Percentiles rank a stretch among this genome's conserved stretches.
Evolutionary conservation across 2,329 filamentous ascomycete species (phyloP).

Genomic region (Ceratocystis harringtonii): DNA sequence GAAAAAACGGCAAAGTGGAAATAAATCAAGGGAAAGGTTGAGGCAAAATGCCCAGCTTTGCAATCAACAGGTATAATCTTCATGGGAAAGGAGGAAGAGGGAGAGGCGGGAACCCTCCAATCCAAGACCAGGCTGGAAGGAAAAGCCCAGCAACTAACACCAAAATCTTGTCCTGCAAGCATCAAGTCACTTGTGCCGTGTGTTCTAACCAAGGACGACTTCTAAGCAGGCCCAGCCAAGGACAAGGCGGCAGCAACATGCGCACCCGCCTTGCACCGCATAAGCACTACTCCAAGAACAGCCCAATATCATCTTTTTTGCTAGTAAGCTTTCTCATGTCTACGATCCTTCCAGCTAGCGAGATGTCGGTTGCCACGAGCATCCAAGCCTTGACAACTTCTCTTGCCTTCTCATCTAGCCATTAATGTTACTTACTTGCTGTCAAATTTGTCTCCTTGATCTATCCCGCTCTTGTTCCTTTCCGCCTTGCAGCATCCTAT

Average conservation of each 20-base stretch:
- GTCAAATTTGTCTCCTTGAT: neutral
- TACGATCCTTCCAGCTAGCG: neutral
- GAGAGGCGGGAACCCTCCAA: neutral
- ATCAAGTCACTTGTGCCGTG: neutral
- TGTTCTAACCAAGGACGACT: too few relatives aligned
- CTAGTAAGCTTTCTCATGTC: neutral
- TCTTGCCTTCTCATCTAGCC: neutral
- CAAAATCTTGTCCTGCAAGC: neutral
- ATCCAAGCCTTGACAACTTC: neutral
- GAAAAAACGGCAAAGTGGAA: neutral
- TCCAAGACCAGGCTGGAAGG: neutral
- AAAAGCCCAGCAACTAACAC: neutral
- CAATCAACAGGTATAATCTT: neutral
- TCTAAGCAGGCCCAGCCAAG: too few relatives aligned
- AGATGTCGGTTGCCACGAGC: neutral
- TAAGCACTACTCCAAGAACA: slow-evolving; percentile 5
- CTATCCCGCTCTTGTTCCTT: neutral
- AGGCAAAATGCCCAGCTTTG: neutral
- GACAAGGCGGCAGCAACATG: neutral
- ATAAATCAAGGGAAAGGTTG: neutral
- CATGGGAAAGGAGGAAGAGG: neutral
- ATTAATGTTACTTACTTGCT: neutral
- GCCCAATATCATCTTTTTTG: neutral
- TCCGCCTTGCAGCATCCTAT: neutral
- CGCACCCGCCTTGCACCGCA: neutral